These are phyloP conservation scores for Lentinula novae-zelandiae DNA, from an alignment of 1,284 basidiomycete genomes.

Conservation along the genomic window DNA sequence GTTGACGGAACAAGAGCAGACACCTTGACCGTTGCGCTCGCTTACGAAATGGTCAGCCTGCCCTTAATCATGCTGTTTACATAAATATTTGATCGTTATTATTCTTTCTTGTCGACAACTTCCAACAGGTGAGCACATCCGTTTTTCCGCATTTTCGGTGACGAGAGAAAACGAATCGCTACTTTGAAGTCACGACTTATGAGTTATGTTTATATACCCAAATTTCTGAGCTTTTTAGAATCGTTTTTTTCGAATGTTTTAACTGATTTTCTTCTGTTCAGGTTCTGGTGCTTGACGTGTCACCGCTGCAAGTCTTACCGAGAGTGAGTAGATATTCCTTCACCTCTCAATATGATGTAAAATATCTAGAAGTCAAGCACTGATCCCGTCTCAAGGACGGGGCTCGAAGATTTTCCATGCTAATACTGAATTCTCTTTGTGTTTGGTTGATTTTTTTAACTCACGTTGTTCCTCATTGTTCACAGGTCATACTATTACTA, in stretches of 20 bases:
- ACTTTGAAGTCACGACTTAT: conserved; percentile 73
- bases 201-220: conserved; percentile 75
- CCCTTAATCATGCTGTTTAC: conserved; percentile 29
- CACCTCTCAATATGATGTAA: conserved; percentile 45
- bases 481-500: background rate
- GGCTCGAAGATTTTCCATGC: conserved; percentile 75
- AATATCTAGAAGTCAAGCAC: conserved; percentile 82
- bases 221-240: conserved; percentile 66
- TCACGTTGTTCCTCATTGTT: background rate
- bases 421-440: conserved; percentile 62
- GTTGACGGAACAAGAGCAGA: conserved; percentile 1
- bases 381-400: conserved; percentile 70
- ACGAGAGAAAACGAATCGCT: conserved; percentile 79
- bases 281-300: background rate
- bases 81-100: conserved; percentile 23
- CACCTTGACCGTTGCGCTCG: background rate
- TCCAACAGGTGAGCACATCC: conserved; percentile 16
- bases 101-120: conserved; percentile 11
- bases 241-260: conserved; percentile 15
- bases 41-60: conserved; percentile 24
- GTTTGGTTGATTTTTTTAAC: background rate
- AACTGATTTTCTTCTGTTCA: conserved; percentile 10
- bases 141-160: conserved; percentile 31
- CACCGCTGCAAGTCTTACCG: background rate
- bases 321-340: conserved; percentile 35